Evolutionary conservation across 352 stramenopile genomes (phyloP).

Genomic region (Pilasporangium apinafurcum): DNA sequence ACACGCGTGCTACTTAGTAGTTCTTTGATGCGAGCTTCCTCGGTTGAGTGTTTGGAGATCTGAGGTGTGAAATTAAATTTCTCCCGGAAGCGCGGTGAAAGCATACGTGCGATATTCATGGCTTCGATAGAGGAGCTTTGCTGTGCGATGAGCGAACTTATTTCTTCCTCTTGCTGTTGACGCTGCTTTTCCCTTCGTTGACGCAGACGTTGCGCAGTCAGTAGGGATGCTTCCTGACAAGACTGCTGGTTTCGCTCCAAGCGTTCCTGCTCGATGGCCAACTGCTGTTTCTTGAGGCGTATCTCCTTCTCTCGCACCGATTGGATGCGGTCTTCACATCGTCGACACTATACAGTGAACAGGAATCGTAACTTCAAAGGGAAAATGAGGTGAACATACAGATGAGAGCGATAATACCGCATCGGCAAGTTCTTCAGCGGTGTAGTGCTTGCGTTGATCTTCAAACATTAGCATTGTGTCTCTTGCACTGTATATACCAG

Average conservation of each 20-base stretch:
- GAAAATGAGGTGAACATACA: not conserved
- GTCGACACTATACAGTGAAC: slow-evolving; percentile 20
- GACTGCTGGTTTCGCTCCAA: slow-evolving; percentile 20
- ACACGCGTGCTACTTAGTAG: slow-evolving; percentile 47
- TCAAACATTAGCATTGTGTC: not conserved
- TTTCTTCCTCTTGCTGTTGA: slow-evolving; percentile 33
- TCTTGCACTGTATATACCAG: not conserved
- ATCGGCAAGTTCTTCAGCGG: slow-evolving; percentile 11
- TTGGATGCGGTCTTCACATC: slow-evolving; percentile 46
- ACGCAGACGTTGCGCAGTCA: slow-evolving; percentile 37
- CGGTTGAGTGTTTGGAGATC: slow-evolving; percentile 40
- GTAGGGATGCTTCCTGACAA: slow-evolving; percentile 20
- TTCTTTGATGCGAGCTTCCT: slow-evolving; percentile 53
- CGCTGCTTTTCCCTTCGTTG: slow-evolving; percentile 41
- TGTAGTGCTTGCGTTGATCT: slow-evolving; percentile 6
- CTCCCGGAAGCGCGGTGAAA: slow-evolving; percentile 69
- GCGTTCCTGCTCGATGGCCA: slow-evolving; percentile 24
- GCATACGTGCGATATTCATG: slow-evolving; percentile 78
- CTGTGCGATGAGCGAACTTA: slow-evolving; percentile 59
- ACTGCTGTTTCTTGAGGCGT: slow-evolving; percentile 9
- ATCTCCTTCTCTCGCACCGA: slow-evolving; percentile 30
- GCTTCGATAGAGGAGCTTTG: slow-evolving; percentile 69
- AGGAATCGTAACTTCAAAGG: not conserved
- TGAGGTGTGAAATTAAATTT: slow-evolving; percentile 38
- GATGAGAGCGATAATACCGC: slow-evolving; percentile 15